These are phyloP conservation scores for Fragaria nilgerrensis DNA, from an alignment of 306 rosid species.

Conservation along the genomic window DNA sequence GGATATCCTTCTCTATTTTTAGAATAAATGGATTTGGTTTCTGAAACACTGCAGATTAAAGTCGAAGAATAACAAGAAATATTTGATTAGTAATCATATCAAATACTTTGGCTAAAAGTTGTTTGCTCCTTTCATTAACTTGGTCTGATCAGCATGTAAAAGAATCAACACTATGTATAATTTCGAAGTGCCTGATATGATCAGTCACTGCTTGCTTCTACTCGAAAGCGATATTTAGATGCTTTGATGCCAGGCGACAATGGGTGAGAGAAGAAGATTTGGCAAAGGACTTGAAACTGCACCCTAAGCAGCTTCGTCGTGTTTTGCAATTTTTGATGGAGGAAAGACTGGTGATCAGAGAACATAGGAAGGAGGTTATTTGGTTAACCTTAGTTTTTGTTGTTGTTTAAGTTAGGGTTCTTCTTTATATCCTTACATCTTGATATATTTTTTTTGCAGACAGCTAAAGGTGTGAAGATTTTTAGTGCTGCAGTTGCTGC, in stretches of 20 bases:
- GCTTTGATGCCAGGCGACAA: constrained; percentile 60
- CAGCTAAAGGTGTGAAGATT: constrained; percentile 88
- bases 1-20: not conserved
- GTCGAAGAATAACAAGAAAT: no score
- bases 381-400: constrained; percentile 18
- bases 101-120: not conserved
- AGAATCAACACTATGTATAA: no score
- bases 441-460: constrained; percentile 35
- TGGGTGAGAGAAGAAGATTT: constrained; percentile 97
- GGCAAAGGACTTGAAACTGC: constrained; percentile 92
- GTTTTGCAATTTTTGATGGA: constrained; percentile 77
- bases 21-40: not conserved
- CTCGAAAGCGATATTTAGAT: not conserved
- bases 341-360: constrained; percentile 82
- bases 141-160: no score
- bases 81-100: not conserved
- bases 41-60: no score
- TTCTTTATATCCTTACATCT: not conserved
- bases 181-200: no score
- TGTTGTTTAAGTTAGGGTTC: not conserved
- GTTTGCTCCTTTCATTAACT: no score
- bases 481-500: constrained; percentile 93
- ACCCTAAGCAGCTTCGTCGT: constrained; percentile 83
- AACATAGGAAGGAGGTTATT: constrained; percentile 81
- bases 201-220: constrained; percentile 3